Evolutionary conservation across 1,139 yeast species (phyloP), one percentile per base, ranked within the genome.

Genomic region (Lodderomyces elongisporus): DNA sequence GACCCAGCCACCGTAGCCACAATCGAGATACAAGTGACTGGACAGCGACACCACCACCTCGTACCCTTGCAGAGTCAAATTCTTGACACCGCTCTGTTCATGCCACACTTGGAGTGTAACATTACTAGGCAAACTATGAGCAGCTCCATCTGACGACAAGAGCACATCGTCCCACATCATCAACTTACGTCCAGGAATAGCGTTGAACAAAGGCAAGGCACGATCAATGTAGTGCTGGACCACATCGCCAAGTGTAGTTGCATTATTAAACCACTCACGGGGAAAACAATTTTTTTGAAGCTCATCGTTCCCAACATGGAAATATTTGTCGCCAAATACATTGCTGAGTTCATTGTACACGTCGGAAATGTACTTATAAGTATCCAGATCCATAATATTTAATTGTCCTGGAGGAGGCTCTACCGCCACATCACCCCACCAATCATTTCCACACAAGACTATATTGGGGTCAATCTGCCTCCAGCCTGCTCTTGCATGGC

Each of bases 161-260:
- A n/a, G n/a, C n/a, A 63, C 49, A 43, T 70, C 77, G 45, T 70
- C 71, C 77, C 77, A 70, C 72, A 68, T 66, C 14, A 58, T 58
- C 16, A 70, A 46, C 30, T 60, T 51, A 46, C 58, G 38, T 32
- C 33, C 41, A 3, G 39, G 32, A 18, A 49, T 48, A 23, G 45
- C 45, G 24, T 41, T 38, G 47, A 63, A 63, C 5, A 70, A 58
- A 1, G 72, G 70, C 9, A 56, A 35, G 1, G 66, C 48, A 12
- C 47, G 47, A 41, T 67, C 62, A n/a, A 68, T 45, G 64, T 71
- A 70, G 41, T 57, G 46, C 39, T 64, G 66, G 9, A 59, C 41
- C 21, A 70, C 50, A 37, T 65, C 69, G 16, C 45, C 41, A 41
- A 51, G 51, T n/a, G n/a, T n/a, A 8, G 58, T 55, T 30, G 59